phyloP scores from a whole-genome alignment of 352 stramenopile genomes.

The Pythium sp. region DNA sequence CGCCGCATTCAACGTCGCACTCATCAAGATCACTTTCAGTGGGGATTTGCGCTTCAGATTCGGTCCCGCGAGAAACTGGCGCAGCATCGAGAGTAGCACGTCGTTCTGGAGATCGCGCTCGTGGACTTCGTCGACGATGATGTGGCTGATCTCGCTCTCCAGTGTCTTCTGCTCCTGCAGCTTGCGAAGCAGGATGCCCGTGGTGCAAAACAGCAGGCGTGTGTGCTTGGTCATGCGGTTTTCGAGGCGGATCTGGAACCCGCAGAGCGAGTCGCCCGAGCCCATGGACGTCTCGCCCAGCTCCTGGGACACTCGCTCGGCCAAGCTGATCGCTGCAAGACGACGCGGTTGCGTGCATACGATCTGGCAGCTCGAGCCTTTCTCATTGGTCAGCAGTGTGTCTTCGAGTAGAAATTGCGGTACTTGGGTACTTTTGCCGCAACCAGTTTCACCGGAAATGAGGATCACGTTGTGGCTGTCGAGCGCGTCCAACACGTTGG shows the following conservation, averaged over 20 bases:
- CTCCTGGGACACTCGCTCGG: conserved; percentile 92
- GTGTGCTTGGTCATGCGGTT: conserved; percentile 82
- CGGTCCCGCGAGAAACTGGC: conserved; percentile 64
- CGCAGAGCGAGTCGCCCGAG: conserved; percentile 53
- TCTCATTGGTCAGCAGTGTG: conserved; percentile 53
- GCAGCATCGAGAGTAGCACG: conserved; percentile 90
- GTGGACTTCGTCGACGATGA: conserved; percentile 98
- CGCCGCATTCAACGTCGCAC: conserved; percentile 93
- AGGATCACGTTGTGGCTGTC: conserved; percentile 88
- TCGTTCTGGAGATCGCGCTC: conserved; percentile 94
- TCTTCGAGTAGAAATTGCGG: conserved; percentile 96
- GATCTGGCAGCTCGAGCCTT: conserved; percentile 88
- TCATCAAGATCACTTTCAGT: conserved; percentile 97
- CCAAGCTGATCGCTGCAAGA: conserved; percentile 95
- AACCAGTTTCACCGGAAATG: conserved; percentile 94
- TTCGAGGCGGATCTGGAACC: conserved; percentile 95
- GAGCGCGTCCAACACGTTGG: conserved; percentile 81
- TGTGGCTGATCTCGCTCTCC: conserved; percentile 88
- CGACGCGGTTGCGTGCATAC: conserved; percentile 96
- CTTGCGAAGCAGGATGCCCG: conserved; percentile 91
- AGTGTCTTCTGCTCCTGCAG: conserved; percentile 85
- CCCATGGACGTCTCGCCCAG: conserved; percentile 78
- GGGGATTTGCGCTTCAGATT: conserved; percentile 43
- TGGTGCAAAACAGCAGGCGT: conserved; percentile 94
- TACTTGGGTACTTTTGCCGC: conserved; percentile 95